Percentiles rank a stretch among this genome's conserved stretches.
Conservation (phyloP, 257 asterid species). For the Scutellaria minor region DNA sequence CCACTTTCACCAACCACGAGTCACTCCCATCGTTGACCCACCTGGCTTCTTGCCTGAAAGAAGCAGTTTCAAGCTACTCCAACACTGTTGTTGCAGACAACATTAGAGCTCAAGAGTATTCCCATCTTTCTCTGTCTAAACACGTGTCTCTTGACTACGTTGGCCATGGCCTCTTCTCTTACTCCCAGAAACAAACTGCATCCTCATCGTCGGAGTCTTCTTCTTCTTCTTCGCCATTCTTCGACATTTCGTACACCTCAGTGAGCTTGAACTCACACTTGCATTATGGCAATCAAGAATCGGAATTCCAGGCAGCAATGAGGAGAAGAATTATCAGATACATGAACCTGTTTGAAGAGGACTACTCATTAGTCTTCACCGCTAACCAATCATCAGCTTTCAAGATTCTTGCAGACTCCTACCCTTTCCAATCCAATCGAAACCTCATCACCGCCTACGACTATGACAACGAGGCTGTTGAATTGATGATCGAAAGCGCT, state of each 20-base stretch:
- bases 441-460: slow-evolving; percentile 69
- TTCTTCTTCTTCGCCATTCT: slow-evolving; percentile 45
- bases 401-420: slow-evolving; percentile 66
- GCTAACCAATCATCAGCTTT: slow-evolving; percentile 79
- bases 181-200: slow-evolving; percentile 53
- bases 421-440: slow-evolving; percentile 56
- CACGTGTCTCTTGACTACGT: slow-evolving; percentile 74
- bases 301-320: slow-evolving; percentile 51
- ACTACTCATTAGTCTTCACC: slow-evolving; percentile 69
- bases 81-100: slow-evolving; percentile 53
- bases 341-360: slow-evolving; percentile 73
- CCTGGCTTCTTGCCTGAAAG: slow-evolving; percentile 40
- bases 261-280: slow-evolving; percentile 51
- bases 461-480: slow-evolving; percentile 61
- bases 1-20: slow-evolving; percentile 76
- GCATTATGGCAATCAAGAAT: slow-evolving; percentile 49
- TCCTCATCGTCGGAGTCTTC: slow-evolving; percentile 47
- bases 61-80: slow-evolving; percentile 48
- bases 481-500: slow-evolving; percentile 53
- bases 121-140: slow-evolving; percentile 49
- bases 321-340: slow-evolving; percentile 56
- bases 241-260: slow-evolving; percentile 54
- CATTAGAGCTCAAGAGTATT: slow-evolving; percentile 64
- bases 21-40: slow-evolving; percentile 57
- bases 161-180: slow-evolving; percentile 84